Evolutionary conservation across 306 rosid species (phyloP), one percentile per base, ranked within the genome.

Genomic region (Sophora flavescens): DNA sequence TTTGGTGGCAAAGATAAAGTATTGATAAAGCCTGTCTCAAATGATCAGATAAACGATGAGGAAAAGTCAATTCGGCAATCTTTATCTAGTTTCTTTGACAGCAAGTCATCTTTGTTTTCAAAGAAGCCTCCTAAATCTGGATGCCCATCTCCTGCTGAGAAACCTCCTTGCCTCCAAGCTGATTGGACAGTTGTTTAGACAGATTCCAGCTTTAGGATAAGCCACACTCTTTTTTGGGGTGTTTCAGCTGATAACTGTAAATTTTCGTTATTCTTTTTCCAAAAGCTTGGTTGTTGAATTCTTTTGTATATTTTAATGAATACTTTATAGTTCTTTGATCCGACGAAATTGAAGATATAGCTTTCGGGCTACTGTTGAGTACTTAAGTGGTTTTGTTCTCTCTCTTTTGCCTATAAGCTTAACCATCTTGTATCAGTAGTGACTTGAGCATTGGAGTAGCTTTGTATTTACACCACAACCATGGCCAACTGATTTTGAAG

Each of bases 21-120:
- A 18, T 54, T 68, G 15, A 84, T 77, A 77, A 95, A 76, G 57
- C 53, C 87, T n/a, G 39, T 70, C 48, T 61, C 91, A 3, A 83
- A 71, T 54, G 90, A 88, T 44, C 86, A 51, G 65, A 63, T 63
- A 33, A 86, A 78, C 4, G 56, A 78, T 0, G 88, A 90, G 22
- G 88, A 82, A 56, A 87, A 81, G 51, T 68, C 85, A 12, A 18
- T 59, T 13, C 79, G 95, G 42, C 97, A 90, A 72, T 89, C 93
- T 6, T 87, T 95, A 68, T 87, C 96, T 0, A 88, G 84, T 70
- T 96, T 92, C 91, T 89, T 96, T 10, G 97, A 96, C 72, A 83
- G 82, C 77, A 92, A 88, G 87, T 88, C 99, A 78, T 90, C 96
- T 8, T 72, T 90, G 69, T 91, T 92, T 75, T 84, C 90, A n/a